Conservation (phyloP, 345 rosid genomes). For the Camelina hispida region DNA sequence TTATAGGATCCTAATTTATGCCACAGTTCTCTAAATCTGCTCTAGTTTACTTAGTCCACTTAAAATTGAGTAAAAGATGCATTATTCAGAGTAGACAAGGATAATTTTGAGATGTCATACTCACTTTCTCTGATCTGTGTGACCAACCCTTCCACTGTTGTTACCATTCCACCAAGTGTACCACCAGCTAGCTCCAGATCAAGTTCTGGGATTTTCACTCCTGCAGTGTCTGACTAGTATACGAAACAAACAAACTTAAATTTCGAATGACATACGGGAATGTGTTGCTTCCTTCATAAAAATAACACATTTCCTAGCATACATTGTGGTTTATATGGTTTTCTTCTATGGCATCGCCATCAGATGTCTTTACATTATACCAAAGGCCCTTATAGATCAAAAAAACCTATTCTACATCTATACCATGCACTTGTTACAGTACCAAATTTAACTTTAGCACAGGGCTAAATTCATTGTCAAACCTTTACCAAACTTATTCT, state of each 20-base stretch:
- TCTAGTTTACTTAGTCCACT: not conserved
- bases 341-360: not conserved
- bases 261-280: not conserved
- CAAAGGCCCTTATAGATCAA: not conserved
- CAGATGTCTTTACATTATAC: slow-evolving; percentile 1
- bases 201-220: slow-evolving; percentile 81
- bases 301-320: not conserved
- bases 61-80: not conserved
- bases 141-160: slow-evolving; percentile 92
- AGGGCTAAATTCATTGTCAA: not conserved
- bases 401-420: not conserved
- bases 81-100: not conserved
- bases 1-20: not conserved
- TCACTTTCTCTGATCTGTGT: slow-evolving; percentile 94
- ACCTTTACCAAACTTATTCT: not conserved
- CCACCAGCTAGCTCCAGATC: slow-evolving; percentile 91
- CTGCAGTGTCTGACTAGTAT: slow-evolving; percentile 86
- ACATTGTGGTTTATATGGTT: not conserved
- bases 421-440: not conserved
- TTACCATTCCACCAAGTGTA: slow-evolving; percentile 87
- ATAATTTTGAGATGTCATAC: slow-evolving; percentile 37
- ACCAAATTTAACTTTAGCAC: not conserved
- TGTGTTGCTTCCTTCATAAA: not conserved
- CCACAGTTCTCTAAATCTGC: not conserved
- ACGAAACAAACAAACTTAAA: not conserved